Evolutionary conservation across 352 stramenopile genomes (phyloP), one percentile per base, ranked within the genome.

Genomic region (Aphanomyces invadans): DNA sequence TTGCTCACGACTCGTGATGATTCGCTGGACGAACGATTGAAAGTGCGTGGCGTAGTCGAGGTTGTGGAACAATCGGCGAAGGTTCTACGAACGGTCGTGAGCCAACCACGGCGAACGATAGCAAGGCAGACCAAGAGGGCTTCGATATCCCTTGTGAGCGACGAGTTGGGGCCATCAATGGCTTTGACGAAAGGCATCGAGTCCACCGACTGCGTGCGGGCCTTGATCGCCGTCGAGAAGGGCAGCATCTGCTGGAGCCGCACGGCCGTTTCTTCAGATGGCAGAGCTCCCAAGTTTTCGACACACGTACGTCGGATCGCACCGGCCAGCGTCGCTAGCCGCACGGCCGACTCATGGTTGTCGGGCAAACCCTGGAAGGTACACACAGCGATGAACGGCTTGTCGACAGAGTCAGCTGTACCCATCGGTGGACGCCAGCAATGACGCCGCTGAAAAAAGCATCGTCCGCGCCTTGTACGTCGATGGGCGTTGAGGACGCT

Each of bases 1-100:
- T 25, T 86, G 70, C 21, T 77, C 65, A 4, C 77, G 73, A 25
- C 81, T 89, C n/a, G 75, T 62, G 55, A 78, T 46, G 3, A 93
- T 39, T 2, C 68, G 64, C 54, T 61, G 54, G 9, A 84, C 57
- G 10, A 69, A 74, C 4, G 54, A 56, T 1, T 75, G 59, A 11
- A 90, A 83, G 19, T 57, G 60, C 31, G 60, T 46, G 0, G 60
- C 60, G 32, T 67, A 67, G 10, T 67, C 60, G 29, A 67, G 60
- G 33, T 67, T 67, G 17, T 49, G 48, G 21, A 67, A 67, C 15
- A 67, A 33, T 2, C 60, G 28, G 15, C 60, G 42, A 39, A 67
- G 21, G 60, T 67, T 49, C 60, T 67, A 57, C 28, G 10, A 66
- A 29, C 11, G 9, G n/a, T 29, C 17, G 26, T 57, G 5, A 66